These are phyloP conservation scores for Stemphylium lycopersici DNA, from an alignment of 2,329 filamentous ascomycete species.

Conservation along the genomic window DNA sequence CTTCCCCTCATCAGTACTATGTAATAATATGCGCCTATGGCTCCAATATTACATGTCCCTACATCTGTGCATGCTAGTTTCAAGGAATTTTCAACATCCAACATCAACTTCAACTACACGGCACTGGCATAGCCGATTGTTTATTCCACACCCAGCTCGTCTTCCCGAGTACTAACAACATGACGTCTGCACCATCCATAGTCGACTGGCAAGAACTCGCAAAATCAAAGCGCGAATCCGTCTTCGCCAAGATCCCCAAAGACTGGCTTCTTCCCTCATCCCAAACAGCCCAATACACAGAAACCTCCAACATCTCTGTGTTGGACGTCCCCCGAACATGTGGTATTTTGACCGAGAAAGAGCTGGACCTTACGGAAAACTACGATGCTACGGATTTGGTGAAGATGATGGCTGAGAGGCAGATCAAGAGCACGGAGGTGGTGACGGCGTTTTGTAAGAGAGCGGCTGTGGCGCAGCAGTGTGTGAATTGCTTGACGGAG, in stretches of 20 bases:
- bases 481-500: slow-evolving; percentile 57
- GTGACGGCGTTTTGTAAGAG: slow-evolving; percentile 61
- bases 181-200: slow-evolving; percentile 13
- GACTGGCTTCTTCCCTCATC: slow-evolving; percentile 40
- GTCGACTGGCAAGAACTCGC: slow-evolving; percentile 41
- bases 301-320: slow-evolving; percentile 32
- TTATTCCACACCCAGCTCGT: background rate
- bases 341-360: slow-evolving; percentile 38
- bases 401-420: slow-evolving; percentile 27
- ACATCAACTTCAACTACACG: background rate
- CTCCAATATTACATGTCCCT: background rate
- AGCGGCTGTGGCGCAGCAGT: slow-evolving; percentile 63
- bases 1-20: slow-evolving; percentile 1
- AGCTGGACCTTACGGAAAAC: slow-evolving; percentile 44
- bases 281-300: slow-evolving; percentile 23
- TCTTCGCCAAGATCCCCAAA: slow-evolving; percentile 38
- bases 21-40: background rate
- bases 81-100: background rate
- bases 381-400: slow-evolving; percentile 45
- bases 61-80: background rate
- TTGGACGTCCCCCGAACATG: slow-evolving; percentile 39
- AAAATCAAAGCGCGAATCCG: slow-evolving; percentile 36
- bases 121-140: background rate
- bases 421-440: slow-evolving; percentile 51
- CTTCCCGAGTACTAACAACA: slow-evolving; percentile 4